phyloP scores from a whole-genome alignment of 306 rosid genomes.

The Lathyrus oleraceus region DNA sequence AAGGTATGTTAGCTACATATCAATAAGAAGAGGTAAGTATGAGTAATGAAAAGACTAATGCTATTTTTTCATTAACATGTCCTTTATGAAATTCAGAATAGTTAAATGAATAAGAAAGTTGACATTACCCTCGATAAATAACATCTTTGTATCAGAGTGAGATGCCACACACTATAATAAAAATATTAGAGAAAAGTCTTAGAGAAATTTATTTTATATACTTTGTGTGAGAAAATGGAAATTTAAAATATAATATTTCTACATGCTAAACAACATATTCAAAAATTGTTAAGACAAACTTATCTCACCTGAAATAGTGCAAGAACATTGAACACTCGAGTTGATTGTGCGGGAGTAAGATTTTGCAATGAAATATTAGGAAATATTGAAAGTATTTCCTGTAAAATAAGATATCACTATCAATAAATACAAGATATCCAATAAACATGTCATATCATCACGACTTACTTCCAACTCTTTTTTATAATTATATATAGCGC shows the following conservation, averaged over 20 bases:
- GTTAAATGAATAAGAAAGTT: constrained; percentile 33
- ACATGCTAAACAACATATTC: background rate
- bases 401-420: background rate
- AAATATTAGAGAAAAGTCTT: constrained; percentile 16
- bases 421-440: background rate
- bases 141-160: constrained; percentile 79
- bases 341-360: constrained; percentile 76
- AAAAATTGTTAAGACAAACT: background rate
- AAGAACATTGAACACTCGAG: constrained; percentile 88
- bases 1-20: constrained; percentile 73
- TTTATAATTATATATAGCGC: no score
- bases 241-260: background rate
- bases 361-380: constrained; percentile 77
- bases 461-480: no score
- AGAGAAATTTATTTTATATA: constrained; percentile 2
- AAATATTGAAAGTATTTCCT: constrained; percentile 82
- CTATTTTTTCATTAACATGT: no score
- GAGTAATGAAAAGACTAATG: background rate
- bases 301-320: constrained; percentile 82
- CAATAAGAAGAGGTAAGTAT: constrained; percentile 28
- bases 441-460: no score
- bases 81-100: background rate
- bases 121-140: constrained; percentile 73
- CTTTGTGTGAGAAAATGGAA: background rate
- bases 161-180: constrained; percentile 83